Base-by-base conservation (phyloP, 805 yeast genomes). In the Metschnikowia orientalis region DNA sequence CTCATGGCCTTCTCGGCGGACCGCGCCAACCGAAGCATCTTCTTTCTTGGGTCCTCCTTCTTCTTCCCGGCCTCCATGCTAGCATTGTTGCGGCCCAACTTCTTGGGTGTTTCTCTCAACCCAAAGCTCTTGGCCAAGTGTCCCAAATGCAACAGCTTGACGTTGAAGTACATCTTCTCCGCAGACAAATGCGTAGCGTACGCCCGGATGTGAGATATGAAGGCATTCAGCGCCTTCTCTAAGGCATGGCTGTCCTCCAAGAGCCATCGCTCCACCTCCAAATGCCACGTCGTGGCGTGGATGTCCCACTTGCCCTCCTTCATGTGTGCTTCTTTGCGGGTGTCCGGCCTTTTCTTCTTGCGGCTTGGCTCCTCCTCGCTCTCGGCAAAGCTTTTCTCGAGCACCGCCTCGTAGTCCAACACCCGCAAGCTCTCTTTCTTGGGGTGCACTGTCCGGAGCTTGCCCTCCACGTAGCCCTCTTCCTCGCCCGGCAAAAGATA, bases 111-210 rank as follows among this genome's bases (percentile, higher is more conserved):
- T 50, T 92, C 98, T 59, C 99, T 77, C 33, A 92, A 66, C 2
- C 90, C 99, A 58, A 94, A 94, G 43, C 92, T 74, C 56, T 92
- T 92, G 13, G 97, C 97, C 50, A 94, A 65, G 65, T 92, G 99
- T 18, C 99, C 99, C 45, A 94, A 65, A 69, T 92, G 99, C 38
- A 94, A 63, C 20, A 71, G 60, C 47, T 83, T 83, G 19, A 92
- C 80, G 52, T 86, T 88, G 68, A 92, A 92, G 42, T 72, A 77
- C 30, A 70, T 74, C 53, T 89, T 75, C 57, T 92, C 98, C 2
- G 77, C 49, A 0, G 89, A 67, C 37, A 88, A 73, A 64, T 92
- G 99, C 0, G 99, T 92, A 5, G 99, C 86, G 54, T 92, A 92
- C 0, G 98, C 98, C 51, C 97, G 75, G 25, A 92, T 69, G 54